Conservation (phyloP, 1,139 yeast genomes). For the Groenewaldozyma auringiensis region DNA sequence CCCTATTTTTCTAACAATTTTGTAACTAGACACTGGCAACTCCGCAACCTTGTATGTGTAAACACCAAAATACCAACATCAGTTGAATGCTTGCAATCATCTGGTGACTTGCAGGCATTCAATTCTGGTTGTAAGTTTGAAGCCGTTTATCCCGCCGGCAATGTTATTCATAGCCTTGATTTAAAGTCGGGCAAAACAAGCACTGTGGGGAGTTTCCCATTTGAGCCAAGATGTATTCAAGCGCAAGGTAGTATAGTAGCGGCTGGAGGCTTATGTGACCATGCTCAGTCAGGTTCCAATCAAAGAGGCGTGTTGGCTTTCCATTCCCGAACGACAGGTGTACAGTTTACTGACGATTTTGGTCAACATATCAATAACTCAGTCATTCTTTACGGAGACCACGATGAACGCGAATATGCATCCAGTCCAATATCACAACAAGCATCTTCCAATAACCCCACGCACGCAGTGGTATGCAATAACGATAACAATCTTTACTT, state of each 20-base stretch:
- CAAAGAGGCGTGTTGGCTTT: conserved; percentile 53
- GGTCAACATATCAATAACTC: conserved; percentile 83
- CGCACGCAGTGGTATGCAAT: conserved; percentile 64
- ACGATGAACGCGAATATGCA: conserved; percentile 29
- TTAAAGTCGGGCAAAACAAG: conserved; percentile 32
- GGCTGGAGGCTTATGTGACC: conserved; percentile 53
- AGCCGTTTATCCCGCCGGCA: conserved; percentile 45
- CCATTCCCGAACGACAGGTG: conserved; percentile 43
- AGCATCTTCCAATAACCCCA: conserved; percentile 5
- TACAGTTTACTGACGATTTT: conserved; percentile 44
- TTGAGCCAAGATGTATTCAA: conserved; percentile 64
- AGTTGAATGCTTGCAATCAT: neutral
- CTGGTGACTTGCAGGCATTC: neutral
- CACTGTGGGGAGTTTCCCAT: conserved; percentile 43
- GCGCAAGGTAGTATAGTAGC: conserved; percentile 50
- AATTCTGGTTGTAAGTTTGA: conserved; percentile 20
- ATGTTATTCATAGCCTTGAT: conserved; percentile 39
- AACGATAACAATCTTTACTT: conserved; percentile 69
- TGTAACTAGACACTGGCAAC: conserved; percentile 65
- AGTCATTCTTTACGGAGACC: conserved; percentile 46
- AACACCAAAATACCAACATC: conserved; percentile 31
- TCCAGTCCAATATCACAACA: neutral
- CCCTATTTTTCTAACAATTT: neutral
- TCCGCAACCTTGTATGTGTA: conserved; percentile 61
- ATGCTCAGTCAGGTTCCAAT: conserved; percentile 19